Percentiles rank a stretch among this genome's conserved stretches.
phyloP scores from a whole-genome alignment of 129 eudicot species.

The Chrysanthemum lavandulifolium region DNA sequence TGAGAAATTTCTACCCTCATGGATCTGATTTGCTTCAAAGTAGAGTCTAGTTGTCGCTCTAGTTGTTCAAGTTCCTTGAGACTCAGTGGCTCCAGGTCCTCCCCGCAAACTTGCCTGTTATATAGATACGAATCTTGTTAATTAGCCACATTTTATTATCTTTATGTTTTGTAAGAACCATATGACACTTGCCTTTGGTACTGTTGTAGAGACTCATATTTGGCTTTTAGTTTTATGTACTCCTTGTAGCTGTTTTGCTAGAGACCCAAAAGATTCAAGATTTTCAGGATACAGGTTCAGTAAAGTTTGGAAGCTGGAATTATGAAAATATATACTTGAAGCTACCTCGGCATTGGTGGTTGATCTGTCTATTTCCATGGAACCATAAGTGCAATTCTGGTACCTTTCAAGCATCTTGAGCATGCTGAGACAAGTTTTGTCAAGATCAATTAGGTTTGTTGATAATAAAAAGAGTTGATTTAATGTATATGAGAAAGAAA shows the following conservation, averaged over 20 bases:
- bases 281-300: not conserved
- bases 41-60: conserved; percentile 78
- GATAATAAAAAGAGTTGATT: conserved; percentile 1
- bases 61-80: conserved; percentile 87
- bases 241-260: conserved; percentile 84
- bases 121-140: not conserved
- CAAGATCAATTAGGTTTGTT: conserved; percentile 11
- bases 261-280: not conserved
- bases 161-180: not conserved
- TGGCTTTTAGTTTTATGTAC: conserved; percentile 66
- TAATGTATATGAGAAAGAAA: not conserved
- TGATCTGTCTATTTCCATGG: conserved; percentile 62
- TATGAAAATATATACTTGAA: conserved; percentile 4
- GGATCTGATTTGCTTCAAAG: conserved; percentile 76
- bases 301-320: not conserved
- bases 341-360: conserved; percentile 68
- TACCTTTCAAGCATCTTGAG: conserved; percentile 89
- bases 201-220: conserved; percentile 78
- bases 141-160: not conserved
- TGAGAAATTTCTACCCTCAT: conserved; percentile 50
- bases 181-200: conserved; percentile 68
- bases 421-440: conserved; percentile 57
- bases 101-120: conserved; percentile 80
- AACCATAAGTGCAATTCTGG: conserved; percentile 79
- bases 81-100: conserved; percentile 75